phyloP scores from a whole-genome alignment of 768 basidiomycete genomes.

The Coprinopsis strossmayeri region DNA sequence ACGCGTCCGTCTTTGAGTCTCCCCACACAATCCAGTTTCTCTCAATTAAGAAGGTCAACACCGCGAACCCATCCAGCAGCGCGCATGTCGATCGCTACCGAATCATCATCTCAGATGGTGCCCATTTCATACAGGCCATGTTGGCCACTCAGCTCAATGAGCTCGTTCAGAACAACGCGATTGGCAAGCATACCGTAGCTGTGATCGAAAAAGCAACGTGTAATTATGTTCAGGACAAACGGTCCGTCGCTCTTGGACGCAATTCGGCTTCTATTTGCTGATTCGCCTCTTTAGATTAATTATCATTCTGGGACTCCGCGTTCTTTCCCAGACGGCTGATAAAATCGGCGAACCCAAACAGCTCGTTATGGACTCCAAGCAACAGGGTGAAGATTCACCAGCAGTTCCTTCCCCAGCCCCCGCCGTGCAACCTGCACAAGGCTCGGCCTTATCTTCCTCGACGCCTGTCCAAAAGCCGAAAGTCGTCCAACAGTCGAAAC shows the following conservation, averaged over 20 bases:
- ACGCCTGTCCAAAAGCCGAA: constrained; percentile 11
- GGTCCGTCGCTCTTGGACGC: constrained; percentile 41
- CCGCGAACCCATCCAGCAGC: constrained; percentile 22
- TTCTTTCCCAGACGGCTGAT: constrained; percentile 44
- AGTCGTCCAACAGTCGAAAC: neutral
- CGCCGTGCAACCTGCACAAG: too few relatives aligned
- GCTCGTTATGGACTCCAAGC: constrained; percentile 20
- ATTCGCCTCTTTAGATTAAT: constrained; percentile 69
- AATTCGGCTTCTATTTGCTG: too few relatives aligned
- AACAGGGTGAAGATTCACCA: too few relatives aligned
- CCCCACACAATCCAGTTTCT: constrained; percentile 70
- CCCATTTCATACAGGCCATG: constrained; percentile 87
- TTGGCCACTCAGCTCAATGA: constrained; percentile 85
- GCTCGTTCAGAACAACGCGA: constrained; percentile 54
- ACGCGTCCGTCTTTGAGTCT: constrained; percentile 34
- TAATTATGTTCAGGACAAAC: constrained; percentile 78
- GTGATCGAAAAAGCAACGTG: constrained; percentile 71
- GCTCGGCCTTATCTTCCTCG: too few relatives aligned
- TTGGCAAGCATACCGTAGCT: constrained; percentile 64
- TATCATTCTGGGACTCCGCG: constrained; percentile 65
- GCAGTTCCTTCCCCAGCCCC: too few relatives aligned
- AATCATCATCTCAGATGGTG: constrained; percentile 87
- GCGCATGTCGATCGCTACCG: constrained; percentile 53
- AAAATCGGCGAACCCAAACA: constrained; percentile 66
- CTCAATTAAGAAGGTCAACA: constrained; percentile 71